Evolutionary conservation across 2,329 filamentous ascomycete species (phyloP).

Genomic region (Botrytis pseudocinerea): DNA sequence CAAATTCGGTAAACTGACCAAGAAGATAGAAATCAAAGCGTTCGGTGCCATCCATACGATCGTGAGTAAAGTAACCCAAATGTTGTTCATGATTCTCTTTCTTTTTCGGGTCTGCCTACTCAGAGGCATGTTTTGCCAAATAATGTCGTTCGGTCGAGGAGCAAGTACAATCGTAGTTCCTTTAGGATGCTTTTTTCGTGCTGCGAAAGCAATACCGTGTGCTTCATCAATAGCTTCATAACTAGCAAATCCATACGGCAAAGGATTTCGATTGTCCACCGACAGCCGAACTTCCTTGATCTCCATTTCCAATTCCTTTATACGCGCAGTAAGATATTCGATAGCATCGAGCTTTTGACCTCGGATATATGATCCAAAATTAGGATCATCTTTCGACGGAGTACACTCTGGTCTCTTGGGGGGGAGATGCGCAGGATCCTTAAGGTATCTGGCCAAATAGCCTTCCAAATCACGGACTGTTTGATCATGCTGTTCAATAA

Average conservation of each 20-base stretch:
- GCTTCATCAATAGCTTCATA: conserved; percentile 87
- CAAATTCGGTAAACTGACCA: conserved; percentile 81
- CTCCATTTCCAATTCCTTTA: conserved; percentile 76
- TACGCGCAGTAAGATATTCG: conserved; percentile 84
- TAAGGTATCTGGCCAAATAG: conserved; percentile 85
- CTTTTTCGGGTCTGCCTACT: conserved; percentile 66
- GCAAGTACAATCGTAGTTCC: conserved; percentile 77
- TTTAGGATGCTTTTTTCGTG: conserved; percentile 76
- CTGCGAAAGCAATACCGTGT: conserved; percentile 80
- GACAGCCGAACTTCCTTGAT: conserved; percentile 80
- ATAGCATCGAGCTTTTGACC: conserved; percentile 88
- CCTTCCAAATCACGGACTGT: conserved; percentile 80
- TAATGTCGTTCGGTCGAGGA: conserved; percentile 85
- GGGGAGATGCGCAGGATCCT: conserved; percentile 79
- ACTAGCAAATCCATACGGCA: conserved; percentile 92
- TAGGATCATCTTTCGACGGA: conserved; percentile 76
- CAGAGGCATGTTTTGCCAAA: conserved; percentile 90
- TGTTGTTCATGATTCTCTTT: conserved; percentile 73
- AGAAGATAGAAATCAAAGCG: conserved; percentile 89
- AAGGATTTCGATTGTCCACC: conserved; percentile 83
- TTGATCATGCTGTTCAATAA: conserved; percentile 82
- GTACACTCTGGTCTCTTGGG: conserved; percentile 74
- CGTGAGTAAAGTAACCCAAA: conserved; percentile 82
- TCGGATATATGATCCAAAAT: conserved; percentile 61
- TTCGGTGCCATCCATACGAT: conserved; percentile 89